Percentiles rank a stretch among this genome's conserved stretches.
Conservation (phyloP, 176 grass and related monocot species). For the Oryza meyeriana region DNA sequence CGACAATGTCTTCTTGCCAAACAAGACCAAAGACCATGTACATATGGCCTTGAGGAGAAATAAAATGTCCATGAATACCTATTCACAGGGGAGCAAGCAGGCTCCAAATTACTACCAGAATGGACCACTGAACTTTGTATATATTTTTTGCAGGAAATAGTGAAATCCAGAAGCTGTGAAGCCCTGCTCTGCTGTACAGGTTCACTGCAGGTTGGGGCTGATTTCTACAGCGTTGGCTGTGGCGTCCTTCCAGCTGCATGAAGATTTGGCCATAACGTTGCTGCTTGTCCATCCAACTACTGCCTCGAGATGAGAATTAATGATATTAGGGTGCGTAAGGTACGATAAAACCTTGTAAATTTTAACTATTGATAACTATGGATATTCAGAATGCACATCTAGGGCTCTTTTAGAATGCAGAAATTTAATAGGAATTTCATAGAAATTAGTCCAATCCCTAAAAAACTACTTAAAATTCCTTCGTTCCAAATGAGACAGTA, state of each 20-base stretch:
- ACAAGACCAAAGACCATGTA: background rate
- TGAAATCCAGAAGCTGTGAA: slow-evolving; percentile 1
- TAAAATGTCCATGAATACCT: background rate
- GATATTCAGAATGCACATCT: background rate
- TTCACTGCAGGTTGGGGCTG: background rate
- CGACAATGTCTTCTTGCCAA: background rate
- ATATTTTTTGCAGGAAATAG: background rate
- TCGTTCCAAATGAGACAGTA: too few relatives aligned
- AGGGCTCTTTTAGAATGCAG: too few relatives aligned
- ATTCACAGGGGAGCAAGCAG: background rate
- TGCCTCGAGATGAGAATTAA: too few relatives aligned
- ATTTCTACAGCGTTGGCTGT: background rate
- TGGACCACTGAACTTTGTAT: background rate
- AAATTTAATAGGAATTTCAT: too few relatives aligned
- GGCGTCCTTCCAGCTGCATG: background rate
- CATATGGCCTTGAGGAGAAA: background rate
- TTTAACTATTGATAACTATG: background rate
- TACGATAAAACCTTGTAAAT: background rate
- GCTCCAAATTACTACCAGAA: background rate
- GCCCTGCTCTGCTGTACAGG: background rate
- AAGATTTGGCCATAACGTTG: background rate
- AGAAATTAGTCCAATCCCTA: too few relatives aligned
- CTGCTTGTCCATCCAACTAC: background rate
- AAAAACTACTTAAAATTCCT: too few relatives aligned
- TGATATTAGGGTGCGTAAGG: background rate